Percentiles rank a stretch among this genome's conserved stretches.
Evolutionary conservation across 495 filamentous ascomycete species (phyloP).

Genomic region (Lasiosphaeris hirsuta): DNA sequence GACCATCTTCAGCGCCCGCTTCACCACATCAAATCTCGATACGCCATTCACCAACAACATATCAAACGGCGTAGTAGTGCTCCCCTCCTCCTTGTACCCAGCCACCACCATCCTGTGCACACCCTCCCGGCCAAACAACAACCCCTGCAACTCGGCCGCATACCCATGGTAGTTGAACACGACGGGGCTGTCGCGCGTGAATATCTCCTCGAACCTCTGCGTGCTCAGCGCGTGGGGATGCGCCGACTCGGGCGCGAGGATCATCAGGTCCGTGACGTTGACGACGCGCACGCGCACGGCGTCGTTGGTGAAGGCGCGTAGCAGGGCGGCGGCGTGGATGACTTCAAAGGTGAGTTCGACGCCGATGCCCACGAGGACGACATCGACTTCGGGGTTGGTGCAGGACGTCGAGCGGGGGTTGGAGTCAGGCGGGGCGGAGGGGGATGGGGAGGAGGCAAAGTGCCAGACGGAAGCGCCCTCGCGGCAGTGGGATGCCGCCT

Average conservation of each 20-base stretch:
- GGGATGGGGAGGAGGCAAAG: constrained; percentile 45
- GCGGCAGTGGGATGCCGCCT: constrained; percentile 65
- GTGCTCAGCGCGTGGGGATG: constrained; percentile 61
- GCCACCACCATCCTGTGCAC: constrained; percentile 53
- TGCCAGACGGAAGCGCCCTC: constrained; percentile 63
- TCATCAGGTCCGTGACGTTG: constrained; percentile 74
- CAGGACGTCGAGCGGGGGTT: too few relatives aligned
- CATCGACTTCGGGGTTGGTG: constrained; percentile 49
- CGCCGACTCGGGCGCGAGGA: constrained; percentile 54
- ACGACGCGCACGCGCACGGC: constrained; percentile 58
- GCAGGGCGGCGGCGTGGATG: constrained; percentile 58
- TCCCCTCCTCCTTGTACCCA: constrained; percentile 70
- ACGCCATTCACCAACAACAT: constrained; percentile 69
- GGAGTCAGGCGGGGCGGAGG: too few relatives aligned
- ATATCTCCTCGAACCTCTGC: constrained; percentile 56
- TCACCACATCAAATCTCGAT: constrained; percentile 60
- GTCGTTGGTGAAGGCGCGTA: constrained; percentile 50
- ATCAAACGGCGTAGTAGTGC: constrained; percentile 69
- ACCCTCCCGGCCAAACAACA: constrained; percentile 58
- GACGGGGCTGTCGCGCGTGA: constrained; percentile 57
- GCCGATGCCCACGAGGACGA: constrained; percentile 68
- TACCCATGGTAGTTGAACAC: constrained; percentile 76
- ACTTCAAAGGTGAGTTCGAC: constrained; percentile 71
- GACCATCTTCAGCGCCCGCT: constrained; percentile 45
- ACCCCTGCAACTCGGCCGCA: constrained; percentile 56